Base-by-base conservation (phyloP, 768 basidiomycete species). In the Rhizopogon roseolus region DNA sequence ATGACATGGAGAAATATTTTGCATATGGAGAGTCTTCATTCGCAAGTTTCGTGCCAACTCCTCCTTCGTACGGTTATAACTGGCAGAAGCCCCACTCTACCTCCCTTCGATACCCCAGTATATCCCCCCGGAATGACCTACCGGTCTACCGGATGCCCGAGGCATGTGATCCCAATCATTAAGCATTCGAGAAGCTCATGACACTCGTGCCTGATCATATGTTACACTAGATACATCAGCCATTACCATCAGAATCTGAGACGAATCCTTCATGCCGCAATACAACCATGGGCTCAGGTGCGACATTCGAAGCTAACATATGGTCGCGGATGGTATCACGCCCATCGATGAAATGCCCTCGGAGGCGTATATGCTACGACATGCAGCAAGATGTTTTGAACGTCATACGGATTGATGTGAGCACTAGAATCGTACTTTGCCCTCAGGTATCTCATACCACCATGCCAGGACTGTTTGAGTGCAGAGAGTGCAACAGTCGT, bases 281-380 rank as follows among this genome's bases (percentile, higher is more conserved):
- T 5, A 25, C 46, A 16, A 16, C 16, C 16, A 2, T 16, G 36
- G 8, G 14, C 9, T 19, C 46, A 48, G 46, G 25, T 48, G 5
- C 46, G 19, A 48, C 36, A 34, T 36, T 22, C 36, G 46, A 48
- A 48, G 46, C 14, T 16, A 48, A 48, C 46, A 22, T 48, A 25
- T 48, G 46, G 46, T 19, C 46, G 14, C 34, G 46, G 46, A 48
- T 48, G 46, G 46, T 48, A 6, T 22, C 46, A 16, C 46, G 46
- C 34, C 34, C 46, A 22, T 48, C 46, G 16, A 8, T 48, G 22
- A 48, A 14, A 9, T 11, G 46, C 34, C 6, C 46, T 22, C 46
- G 17, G 19, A 34, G 34, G 34, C 19, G 14, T 19, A 5, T 36
- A 19, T 36, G 34, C 22, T 25, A 36, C 34, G 22, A 48, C 22